These are phyloP conservation scores for Fusarium graminum DNA, from an alignment of 2,329 filamentous ascomycete genomes.

Conservation along the genomic window DNA sequence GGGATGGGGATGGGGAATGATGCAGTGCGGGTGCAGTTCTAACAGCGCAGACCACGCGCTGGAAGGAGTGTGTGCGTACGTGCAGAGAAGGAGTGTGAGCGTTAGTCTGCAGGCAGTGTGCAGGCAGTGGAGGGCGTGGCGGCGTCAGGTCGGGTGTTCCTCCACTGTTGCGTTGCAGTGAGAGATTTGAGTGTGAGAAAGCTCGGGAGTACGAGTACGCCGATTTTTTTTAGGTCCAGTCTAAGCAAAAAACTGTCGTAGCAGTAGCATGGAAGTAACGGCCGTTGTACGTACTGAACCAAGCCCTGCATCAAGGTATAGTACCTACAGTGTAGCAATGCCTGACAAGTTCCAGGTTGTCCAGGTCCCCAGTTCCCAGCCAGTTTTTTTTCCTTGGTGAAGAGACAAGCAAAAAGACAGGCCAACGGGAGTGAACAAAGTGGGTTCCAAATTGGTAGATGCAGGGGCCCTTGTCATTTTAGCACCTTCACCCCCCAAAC, in stretches of 20 bases:
- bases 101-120: conserved; percentile 15
- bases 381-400: conserved; percentile 15
- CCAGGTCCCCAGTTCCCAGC: conserved; percentile 28
- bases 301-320: conserved; percentile 25
- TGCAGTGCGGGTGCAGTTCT: conserved; percentile 29
- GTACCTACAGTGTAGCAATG: conserved; percentile 32
- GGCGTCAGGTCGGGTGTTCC: conserved; percentile 38
- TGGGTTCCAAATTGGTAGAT: conserved; percentile 28
- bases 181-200: conserved; percentile 18
- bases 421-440: conserved; percentile 21
- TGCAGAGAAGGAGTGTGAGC: conserved; percentile 15
- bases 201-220: conserved; percentile 36
- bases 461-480: conserved; percentile 16
- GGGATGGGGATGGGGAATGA: conserved; percentile 46
- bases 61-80: conserved; percentile 8
- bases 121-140: conserved; percentile 46
- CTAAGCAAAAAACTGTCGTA: conserved; percentile 14
- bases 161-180: conserved; percentile 31
- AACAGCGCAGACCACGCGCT: conserved; percentile 9
- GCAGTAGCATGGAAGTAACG: conserved; percentile 36
- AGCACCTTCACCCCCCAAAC: conserved; percentile 18
- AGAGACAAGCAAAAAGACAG: conserved; percentile 7
- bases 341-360: conserved; percentile 34
- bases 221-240: conserved; percentile 6
- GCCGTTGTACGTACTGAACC: conserved; percentile 26